Evolutionary conservation across 139 green algal genomes (phyloP), one percentile per base, ranked within the genome.

Genomic region (Astrephomene gubernaculifera): DNA sequence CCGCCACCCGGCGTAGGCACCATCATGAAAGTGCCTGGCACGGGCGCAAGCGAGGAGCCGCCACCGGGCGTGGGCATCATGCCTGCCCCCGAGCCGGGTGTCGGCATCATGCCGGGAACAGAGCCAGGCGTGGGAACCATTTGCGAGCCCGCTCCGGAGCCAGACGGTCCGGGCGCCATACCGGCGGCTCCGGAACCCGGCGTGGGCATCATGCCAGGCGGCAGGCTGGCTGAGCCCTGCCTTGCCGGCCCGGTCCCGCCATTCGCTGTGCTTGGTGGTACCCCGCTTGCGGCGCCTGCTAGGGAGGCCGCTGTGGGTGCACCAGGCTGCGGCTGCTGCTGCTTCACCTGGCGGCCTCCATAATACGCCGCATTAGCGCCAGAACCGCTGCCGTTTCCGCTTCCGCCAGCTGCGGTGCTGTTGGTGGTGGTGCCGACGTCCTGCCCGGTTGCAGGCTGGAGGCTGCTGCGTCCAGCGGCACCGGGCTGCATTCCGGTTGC

Each of bases 171-270:
- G 12, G 49, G 49, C 49, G 17, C 17, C 49, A 57, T 33, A 2
- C 67, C 17, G 36, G 36, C 10, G 24, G 8, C 24, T 36, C 25
- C 17, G 25, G 31, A 24, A 25, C 70, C 71, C 0, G 49, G 75
- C 1, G 75, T 83, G 3, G 75, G 75, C 75, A 83, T 83, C 75
- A 83, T 83, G 29, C 60, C 60, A 0, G 75, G 27, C 8, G 75
- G 60, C 74, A 82, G 9, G 74, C 54, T n/a, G 31, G 22, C 14
- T 1, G 72, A 65, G 2, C 5, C 52, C 52, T 24, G 72, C 53
- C 52, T n/a, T n/a, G n/a, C n/a, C n/a, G n/a, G n/a, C n/a, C n/a
- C 52, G 25, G 52, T 31, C 72, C 31, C 68, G 39, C 68, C 43
- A 39, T 35, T 75, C 39, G 35, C 1, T 19, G 68, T 1, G 10